Conservation (phyloP, 1,284 basidiomycete species). For the Spongispora temasekensis region DNA sequence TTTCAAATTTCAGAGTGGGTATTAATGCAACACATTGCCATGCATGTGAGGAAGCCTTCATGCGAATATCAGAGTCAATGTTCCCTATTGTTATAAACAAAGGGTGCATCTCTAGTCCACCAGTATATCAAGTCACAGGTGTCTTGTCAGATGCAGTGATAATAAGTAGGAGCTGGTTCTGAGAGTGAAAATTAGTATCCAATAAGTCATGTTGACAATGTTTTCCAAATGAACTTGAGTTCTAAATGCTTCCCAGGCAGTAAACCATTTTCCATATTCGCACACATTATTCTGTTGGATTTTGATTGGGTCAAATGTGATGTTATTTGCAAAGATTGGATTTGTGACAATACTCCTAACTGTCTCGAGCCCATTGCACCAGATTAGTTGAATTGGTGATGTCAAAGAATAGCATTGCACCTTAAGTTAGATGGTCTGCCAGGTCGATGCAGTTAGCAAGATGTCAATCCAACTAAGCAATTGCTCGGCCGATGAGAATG, state of each 20-base stretch:
- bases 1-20: not conserved
- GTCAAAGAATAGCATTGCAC: not conserved
- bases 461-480: not conserved
- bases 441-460: not conserved
- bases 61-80: not conserved
- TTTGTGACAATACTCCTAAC: not conserved
- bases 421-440: not conserved
- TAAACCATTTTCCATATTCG: not conserved
- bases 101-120: not conserved
- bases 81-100: not conserved
- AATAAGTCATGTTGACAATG: not conserved
- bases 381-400: not conserved
- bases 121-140: not conserved
- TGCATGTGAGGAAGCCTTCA: not conserved
- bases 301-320: not conserved
- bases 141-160: not conserved
- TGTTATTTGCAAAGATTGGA: not conserved
- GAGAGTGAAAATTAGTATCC: not conserved
- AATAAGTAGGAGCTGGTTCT: not conserved
- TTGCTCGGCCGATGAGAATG: not conserved
- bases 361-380: not conserved
- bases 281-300: not conserved
- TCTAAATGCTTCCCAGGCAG: not conserved
- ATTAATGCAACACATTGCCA: not conserved
- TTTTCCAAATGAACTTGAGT: not conserved